A percentile compares a stretch with the other conserved stretches of the same genome.
Evolutionary conservation across 345 rosid species (phyloP).

Genomic region (Eucalyptus sideroxylon): DNA sequence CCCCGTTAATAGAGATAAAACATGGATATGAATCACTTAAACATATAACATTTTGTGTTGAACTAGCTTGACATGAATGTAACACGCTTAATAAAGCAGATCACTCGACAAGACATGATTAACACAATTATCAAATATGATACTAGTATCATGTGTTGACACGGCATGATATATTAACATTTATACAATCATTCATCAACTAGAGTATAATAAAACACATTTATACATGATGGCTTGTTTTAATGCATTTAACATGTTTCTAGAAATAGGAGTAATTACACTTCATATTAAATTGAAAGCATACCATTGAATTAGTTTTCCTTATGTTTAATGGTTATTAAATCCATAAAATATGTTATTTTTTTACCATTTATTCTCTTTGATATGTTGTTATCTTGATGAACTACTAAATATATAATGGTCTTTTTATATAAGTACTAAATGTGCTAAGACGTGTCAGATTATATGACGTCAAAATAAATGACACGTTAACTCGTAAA

Average conservation of each 20-base stretch:
- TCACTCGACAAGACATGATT: background rate
- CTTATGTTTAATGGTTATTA: background rate
- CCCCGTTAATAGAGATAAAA: background rate
- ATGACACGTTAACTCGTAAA: background rate
- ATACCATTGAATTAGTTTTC: background rate
- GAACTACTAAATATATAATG: background rate
- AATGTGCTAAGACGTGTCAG: too few relatives aligned
- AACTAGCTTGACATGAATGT: background rate
- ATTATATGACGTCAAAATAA: background rate
- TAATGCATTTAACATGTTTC: background rate
- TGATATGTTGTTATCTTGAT: background rate
- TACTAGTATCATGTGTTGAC: background rate
- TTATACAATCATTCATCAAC: background rate
- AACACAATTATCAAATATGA: background rate
- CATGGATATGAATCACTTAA: background rate
- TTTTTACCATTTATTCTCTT: background rate
- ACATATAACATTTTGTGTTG: background rate
- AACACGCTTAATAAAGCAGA: background rate
- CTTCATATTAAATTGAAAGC: background rate
- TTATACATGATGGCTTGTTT: background rate
- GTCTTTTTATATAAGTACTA: background rate
- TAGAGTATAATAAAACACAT: background rate
- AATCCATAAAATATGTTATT: background rate
- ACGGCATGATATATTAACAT: background rate
- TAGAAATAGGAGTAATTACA: background rate